Evolutionary conservation across 306 rosid species (phyloP), one percentile per base, ranked within the genome.

Genomic region (Pterocarpus macrocarpus): DNA sequence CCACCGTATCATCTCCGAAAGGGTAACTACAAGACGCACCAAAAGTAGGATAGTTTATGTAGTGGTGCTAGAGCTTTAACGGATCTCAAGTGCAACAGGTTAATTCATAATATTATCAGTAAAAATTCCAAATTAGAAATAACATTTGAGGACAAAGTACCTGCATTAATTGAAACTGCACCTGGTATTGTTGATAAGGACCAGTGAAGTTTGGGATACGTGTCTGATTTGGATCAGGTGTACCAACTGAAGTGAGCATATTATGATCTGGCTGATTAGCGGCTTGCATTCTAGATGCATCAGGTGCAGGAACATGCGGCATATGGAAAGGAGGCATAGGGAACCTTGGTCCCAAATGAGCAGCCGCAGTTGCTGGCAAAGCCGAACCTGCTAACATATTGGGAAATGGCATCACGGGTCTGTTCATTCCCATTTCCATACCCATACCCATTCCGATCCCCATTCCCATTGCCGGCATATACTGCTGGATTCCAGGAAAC

Each of bases 401-500:
- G 45, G 90, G 90, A 89, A 85, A 90, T 62, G 97, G 90, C 87
- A 95, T 88, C 63, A 95, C 72, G 8, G 97, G 94, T 79, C 89
- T 85, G 81, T 78, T 93, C 88, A 88, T 84, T 44, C 90, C 90
- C 96, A 92, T 91, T 71, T 87, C 97, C 93, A 93, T 89, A 34
- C 91, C 94, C 92, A 94, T 94, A 4, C 97, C 91, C 92, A 91
- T 87, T 5, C 97, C 94, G 77, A 92, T 83, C 44, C 95, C 95
- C 94, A 94, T 94, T 52, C 95, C 94, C 87, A 95, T 87, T 7
- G 89, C 62, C 11, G 97, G 90, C 94, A 95, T 90, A 77, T 82
- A 91, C 77, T 86, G 97, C 85, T 91, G 99, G 61, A 90, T 84
- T 28, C 97, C 97, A 30, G 98, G 96, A 86, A 82, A 90, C 97